Conservation (phyloP, 306 rosid genomes). For the Vicia villosa region DNA sequence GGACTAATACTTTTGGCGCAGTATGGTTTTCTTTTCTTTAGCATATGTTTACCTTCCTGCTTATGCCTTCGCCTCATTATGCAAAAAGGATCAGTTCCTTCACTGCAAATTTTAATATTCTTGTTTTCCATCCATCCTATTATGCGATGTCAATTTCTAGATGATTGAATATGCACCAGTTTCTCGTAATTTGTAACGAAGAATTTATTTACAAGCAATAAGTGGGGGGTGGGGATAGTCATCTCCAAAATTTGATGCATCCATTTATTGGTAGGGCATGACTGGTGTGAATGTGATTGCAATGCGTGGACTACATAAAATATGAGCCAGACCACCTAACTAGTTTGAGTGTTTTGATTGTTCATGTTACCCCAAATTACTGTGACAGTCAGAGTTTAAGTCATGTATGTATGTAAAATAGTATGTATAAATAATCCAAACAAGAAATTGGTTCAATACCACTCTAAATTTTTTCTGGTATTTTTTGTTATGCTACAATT, state of each 20-base stretch:
- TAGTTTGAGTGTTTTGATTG: conserved; percentile 14
- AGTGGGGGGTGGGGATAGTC: background rate
- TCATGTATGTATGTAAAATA: conserved; percentile 5
- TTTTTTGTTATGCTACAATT: background rate
- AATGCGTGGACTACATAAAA: background rate
- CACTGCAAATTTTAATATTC: background rate
- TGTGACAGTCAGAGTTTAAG: background rate
- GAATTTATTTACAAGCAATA: conserved; percentile 6
- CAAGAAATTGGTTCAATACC: background rate
- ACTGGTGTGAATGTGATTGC: conserved; percentile 23
- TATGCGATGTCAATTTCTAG: conserved; percentile 14
- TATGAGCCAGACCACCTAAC: background rate
- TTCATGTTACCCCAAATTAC: conserved; percentile 1
- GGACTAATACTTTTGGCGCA: conserved; percentile 97
- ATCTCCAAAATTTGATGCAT: conserved; percentile 24
- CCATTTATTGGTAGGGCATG: conserved; percentile 2
- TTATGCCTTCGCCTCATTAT: conserved; percentile 19
- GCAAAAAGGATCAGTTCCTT: conserved; percentile 15
- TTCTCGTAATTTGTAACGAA: conserved; percentile 8
- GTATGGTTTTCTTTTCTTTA: conserved; percentile 56
- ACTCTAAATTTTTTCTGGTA: conserved; percentile 9
- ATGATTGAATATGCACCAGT: conserved; percentile 8
- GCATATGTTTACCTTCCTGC: conserved; percentile 31
- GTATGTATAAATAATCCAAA: background rate
- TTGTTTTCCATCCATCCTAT: conserved; percentile 31